Evolutionary conservation across 176 grass and related monocot genomes (phyloP).

Genomic region (Thalia dealbata): DNA sequence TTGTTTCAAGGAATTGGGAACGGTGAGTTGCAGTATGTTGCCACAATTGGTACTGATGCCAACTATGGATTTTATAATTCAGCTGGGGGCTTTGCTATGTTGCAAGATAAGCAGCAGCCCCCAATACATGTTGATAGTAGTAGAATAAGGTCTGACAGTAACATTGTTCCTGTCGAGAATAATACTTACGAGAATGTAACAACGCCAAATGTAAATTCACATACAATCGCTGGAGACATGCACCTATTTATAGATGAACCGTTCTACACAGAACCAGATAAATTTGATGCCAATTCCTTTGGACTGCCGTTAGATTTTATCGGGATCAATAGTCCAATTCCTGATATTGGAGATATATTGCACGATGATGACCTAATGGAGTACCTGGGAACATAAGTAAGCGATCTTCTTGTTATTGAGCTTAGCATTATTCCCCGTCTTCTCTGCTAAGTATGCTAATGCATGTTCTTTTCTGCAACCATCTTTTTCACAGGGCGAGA

Average conservation of each 20-base stretch:
- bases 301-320: slow-evolving; percentile 75
- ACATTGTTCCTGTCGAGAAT: slow-evolving; percentile 41
- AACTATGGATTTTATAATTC: slow-evolving; percentile 39
- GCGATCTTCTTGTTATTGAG: slow-evolving; percentile 7
- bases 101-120: slow-evolving; percentile 35
- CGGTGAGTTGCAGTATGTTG: slow-evolving; percentile 27
- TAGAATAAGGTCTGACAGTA: slow-evolving; percentile 33
- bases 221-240: slow-evolving; percentile 43
- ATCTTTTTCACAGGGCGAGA: slow-evolving; percentile 7
- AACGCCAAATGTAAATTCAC: slow-evolving; percentile 32
- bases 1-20: slow-evolving; percentile 33
- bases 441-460: not conserved
- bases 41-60: slow-evolving; percentile 22
- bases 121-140: slow-evolving; percentile 31
- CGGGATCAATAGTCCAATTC: slow-evolving; percentile 66
- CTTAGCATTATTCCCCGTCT: not conserved
- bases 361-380: slow-evolving; percentile 95
- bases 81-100: slow-evolving; percentile 19
- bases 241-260: slow-evolving; percentile 51
- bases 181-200: slow-evolving; percentile 38
- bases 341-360: slow-evolving; percentile 73
- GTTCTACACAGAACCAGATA: slow-evolving; percentile 67
- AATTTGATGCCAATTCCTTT: slow-evolving; percentile 76
- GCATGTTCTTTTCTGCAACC: not conserved
- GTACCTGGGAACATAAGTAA: slow-evolving; percentile 85